phyloP scores from a whole-genome alignment of 1,284 basidiomycete genomes.

The Cystobasidium pallidum region DNA sequence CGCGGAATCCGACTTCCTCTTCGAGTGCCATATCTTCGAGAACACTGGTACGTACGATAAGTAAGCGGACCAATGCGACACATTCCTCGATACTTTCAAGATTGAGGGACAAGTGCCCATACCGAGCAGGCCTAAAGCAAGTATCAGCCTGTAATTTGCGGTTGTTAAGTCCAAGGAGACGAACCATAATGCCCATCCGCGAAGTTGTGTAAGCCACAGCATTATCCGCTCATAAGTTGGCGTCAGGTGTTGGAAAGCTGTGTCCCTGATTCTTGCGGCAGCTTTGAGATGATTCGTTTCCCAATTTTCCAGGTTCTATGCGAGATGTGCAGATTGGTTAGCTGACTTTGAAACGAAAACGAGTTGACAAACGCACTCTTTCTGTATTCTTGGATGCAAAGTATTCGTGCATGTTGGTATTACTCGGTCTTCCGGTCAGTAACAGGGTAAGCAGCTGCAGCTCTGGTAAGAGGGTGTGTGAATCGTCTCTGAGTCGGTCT shows the following conservation, averaged over 20 bases:
- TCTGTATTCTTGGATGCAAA: conserved; percentile 34
- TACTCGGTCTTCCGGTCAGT: conserved; percentile 33
- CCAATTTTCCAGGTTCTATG: conserved; percentile 41
- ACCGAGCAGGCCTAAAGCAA: conserved; percentile 5
- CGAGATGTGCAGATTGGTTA: not conserved
- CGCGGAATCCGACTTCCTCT: conserved; percentile 40
- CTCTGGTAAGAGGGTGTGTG: not conserved
- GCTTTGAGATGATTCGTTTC: conserved; percentile 31
- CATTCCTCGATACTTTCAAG: conserved; percentile 21
- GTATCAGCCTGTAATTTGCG: not conserved
- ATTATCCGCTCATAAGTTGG: conserved; percentile 38
- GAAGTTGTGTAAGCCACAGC: conserved; percentile 37
- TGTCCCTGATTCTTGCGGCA: conserved; percentile 12
- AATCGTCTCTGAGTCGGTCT: conserved; percentile 32
- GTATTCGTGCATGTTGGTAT: conserved; percentile 39
- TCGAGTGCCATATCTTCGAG: conserved; percentile 30
- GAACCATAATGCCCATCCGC: conserved; percentile 30
- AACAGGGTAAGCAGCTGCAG: conserved; percentile 29
- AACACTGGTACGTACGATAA: conserved; percentile 17
- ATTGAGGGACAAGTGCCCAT: conserved; percentile 13
- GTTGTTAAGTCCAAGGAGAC: not conserved
- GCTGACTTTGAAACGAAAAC: not conserved
- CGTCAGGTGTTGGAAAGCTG: conserved; percentile 26
- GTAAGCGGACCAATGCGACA: conserved; percentile 9
- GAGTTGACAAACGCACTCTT: conserved; percentile 20